phyloP scores from a whole-genome alignment of 306 rosid genomes.

The Hylodesmum podocarpum region DNA sequence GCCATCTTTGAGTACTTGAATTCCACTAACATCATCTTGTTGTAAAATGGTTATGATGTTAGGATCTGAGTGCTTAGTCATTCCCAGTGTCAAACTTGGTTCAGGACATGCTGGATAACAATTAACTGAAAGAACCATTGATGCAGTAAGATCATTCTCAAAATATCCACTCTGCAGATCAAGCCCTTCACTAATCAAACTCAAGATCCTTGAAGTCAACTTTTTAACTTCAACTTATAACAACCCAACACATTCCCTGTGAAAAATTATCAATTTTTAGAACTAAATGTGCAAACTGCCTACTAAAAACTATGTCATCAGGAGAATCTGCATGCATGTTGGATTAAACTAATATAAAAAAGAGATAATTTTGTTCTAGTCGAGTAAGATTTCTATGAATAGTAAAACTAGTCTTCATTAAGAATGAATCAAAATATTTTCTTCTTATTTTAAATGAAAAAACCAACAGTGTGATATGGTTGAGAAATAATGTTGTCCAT shows the following conservation, averaged over 20 bases:
- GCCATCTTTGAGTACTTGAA: slow-evolving; percentile 38
- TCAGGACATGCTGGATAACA: slow-evolving; percentile 36
- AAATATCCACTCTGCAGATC: slow-evolving; percentile 26
- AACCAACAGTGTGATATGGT: too few species aligned
- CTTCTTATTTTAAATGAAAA: neutral
- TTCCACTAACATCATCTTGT: slow-evolving; percentile 25
- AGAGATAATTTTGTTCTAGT: too few species aligned
- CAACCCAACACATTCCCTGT: slow-evolving; percentile 24
- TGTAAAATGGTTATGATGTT: slow-evolving; percentile 31
- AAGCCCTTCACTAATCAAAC: slow-evolving; percentile 32
- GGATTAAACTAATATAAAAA: too few species aligned
- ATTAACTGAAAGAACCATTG: too few species aligned
- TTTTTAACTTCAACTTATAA: slow-evolving; percentile 29
- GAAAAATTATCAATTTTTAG: too few species aligned
- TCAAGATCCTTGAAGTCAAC: slow-evolving; percentile 28
- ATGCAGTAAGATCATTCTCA: slow-evolving; percentile 22
- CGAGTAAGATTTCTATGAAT: too few species aligned
- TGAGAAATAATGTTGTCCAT: too few species aligned
- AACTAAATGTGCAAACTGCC: too few species aligned
- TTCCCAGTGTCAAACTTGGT: slow-evolving; percentile 38
- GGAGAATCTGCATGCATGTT: too few species aligned
- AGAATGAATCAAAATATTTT: neutral
- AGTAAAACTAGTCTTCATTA: too few species aligned
- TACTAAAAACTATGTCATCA: too few species aligned
- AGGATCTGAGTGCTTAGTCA: slow-evolving; percentile 34